A percentile compares a stretch with the other conserved stretches of the same genome.
Evolutionary conservation across 345 rosid species (phyloP).

Genomic region (Noccaea caerulescens): DNA sequence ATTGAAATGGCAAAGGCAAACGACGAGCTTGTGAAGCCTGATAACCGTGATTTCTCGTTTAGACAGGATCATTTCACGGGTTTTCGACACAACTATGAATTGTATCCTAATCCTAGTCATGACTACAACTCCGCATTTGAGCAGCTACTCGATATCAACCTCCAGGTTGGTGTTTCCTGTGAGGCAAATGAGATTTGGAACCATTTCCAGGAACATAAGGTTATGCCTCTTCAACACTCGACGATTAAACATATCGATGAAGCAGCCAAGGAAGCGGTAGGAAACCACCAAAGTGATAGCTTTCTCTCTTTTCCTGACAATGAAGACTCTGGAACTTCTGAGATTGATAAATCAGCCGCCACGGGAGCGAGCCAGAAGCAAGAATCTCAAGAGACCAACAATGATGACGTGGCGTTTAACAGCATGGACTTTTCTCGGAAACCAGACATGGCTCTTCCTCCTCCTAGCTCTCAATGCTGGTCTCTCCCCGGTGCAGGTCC

Average conservation of each 20-base stretch:
- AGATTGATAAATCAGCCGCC: conserved; percentile 10
- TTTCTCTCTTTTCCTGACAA: conserved; percentile 27
- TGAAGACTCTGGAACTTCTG: conserved; percentile 27
- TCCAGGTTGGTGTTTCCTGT: conserved; percentile 38
- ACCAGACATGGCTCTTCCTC: conserved; percentile 36
- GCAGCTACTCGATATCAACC: conserved; percentile 36
- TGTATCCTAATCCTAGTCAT: conserved; percentile 23
- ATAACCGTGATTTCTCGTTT: conserved; percentile 35
- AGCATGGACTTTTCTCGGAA: conserved; percentile 49
- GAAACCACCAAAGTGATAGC: conserved; percentile 12
- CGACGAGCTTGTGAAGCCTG: conserved; percentile 38
- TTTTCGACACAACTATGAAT: conserved; percentile 32
- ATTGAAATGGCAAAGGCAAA: conserved; percentile 49
- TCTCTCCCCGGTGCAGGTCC: conserved; percentile 35
- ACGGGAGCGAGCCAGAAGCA: conserved; percentile 5
- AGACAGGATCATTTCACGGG: conserved; percentile 38
- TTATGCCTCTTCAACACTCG: conserved; percentile 19
- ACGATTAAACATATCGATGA: conserved; percentile 12
- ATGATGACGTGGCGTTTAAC: conserved; percentile 45
- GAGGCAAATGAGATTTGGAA: conserved; percentile 29
- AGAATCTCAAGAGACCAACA: conserved; percentile 30
- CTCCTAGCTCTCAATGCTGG: conserved; percentile 52
- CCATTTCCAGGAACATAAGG: conserved; percentile 29
- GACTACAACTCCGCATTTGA: conserved; percentile 38
- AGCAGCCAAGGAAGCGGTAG: neutral